Evolutionary conservation across 2,329 filamentous ascomycete species (phyloP), one percentile per base, ranked within the genome.

Genomic region (Alternaria triticina): DNA sequence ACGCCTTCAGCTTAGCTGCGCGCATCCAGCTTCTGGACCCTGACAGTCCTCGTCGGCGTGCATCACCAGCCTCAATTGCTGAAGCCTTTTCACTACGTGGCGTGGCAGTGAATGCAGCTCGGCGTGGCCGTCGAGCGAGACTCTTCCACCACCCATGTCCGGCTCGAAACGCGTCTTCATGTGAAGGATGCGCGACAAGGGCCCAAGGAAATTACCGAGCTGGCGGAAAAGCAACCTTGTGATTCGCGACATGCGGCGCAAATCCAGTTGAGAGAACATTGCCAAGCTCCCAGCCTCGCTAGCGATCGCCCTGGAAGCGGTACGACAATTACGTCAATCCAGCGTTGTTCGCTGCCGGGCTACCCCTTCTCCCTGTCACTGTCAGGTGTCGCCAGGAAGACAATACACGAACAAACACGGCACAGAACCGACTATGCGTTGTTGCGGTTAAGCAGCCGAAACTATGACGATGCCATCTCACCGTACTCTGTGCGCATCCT

Each of bases 11-110:
- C 61, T 61, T 59, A 17, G 23, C 28, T 36, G 50, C 44, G 28
- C 49, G 47, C 59, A 44, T 50, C 57, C 59, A 61, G 17, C 50
- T 54, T 68, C 68, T 67, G 66, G 67, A 66, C 68, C 61, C 58
- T 62, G 60, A 20, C 6, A 50, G 27, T 54, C 27, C 44, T 40
- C 46, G n/a, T 43, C 59, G 52, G 50, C 40, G 46, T 57, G 40
- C 67, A 49, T 28, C 30, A 61, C 66, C 65, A 70, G 65, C 69
- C 67, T 70, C 65, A 59, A 60, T 27, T 7, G 23, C 30, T 60
- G 54, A 45, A 40, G 52, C 45, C 44, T 57, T 47, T 47, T 61
- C 36, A 3, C 43, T 13, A 33, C 55, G 20, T 43, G 33, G 54
- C 33, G 15, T 15, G n/a, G 33, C 20, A 27, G 27, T 50, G 40